Evolutionary conservation across 345 rosid species (phyloP).

Genomic region (Sisymbrium altissimum): DNA sequence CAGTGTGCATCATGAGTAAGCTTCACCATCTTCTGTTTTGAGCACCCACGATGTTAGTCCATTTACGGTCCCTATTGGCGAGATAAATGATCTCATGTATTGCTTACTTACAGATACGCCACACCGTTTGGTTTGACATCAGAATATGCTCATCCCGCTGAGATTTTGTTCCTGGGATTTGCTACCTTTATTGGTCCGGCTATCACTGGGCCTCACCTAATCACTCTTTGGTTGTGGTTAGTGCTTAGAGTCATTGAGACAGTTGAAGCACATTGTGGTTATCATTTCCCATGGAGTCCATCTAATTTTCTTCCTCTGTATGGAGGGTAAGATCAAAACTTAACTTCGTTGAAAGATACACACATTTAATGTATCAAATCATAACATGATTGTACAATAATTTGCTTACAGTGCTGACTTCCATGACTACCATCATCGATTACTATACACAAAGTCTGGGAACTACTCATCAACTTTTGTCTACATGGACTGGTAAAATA

Average conservation of each 20-base stretch:
- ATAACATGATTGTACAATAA: background rate
- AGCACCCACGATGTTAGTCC: background rate
- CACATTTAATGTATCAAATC: background rate
- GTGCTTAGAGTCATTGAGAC: constrained; percentile 88
- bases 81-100: background rate
- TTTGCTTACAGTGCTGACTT: constrained; percentile 78
- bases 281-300: constrained; percentile 97
- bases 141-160: constrained; percentile 97
- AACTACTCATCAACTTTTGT: constrained; percentile 92
- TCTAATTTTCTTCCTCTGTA: constrained; percentile 90
- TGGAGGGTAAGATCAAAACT: constrained; percentile 67
- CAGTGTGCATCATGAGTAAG: constrained; percentile 99
- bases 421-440: constrained; percentile 96
- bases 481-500: constrained; percentile 93
- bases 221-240: constrained; percentile 96
- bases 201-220: constrained; percentile 89
- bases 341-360: background rate
- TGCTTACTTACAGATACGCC: constrained; percentile 60
- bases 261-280: constrained; percentile 98
- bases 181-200: constrained; percentile 96
- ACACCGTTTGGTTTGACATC: constrained; percentile 97
- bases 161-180: constrained; percentile 90
- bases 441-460: constrained; percentile 94
- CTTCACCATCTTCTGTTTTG: constrained; percentile 14
- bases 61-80: background rate